phyloP scores from a whole-genome alignment of 1,284 basidiomycete species.

The Irpex sp. region DNA sequence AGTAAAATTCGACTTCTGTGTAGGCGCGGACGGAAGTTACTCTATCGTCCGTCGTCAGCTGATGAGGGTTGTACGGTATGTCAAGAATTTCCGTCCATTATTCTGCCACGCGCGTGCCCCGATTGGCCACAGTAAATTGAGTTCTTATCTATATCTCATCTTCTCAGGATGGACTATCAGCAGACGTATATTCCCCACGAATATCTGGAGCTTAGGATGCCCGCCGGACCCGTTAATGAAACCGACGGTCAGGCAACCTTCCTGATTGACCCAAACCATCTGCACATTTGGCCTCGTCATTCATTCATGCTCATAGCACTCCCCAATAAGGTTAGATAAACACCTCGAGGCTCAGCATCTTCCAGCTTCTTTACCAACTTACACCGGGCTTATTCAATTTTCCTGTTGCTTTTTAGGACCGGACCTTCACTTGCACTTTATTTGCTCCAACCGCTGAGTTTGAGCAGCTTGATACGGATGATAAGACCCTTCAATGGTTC shows the following conservation, averaged over 20 bases:
- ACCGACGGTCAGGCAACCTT: constrained; percentile 62
- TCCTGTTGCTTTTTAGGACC: constrained; percentile 51
- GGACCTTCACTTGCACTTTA: constrained; percentile 86
- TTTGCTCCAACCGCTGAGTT: constrained; percentile 87
- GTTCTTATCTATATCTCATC: constrained; percentile 16
- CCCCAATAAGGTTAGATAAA: constrained; percentile 78
- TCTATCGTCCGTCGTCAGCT: constrained; percentile 82
- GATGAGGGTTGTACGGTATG: constrained; percentile 86
- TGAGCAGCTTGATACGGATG: constrained; percentile 58
- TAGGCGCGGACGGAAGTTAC: constrained; percentile 90
- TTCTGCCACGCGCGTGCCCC: constrained; percentile 9
- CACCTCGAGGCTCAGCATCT: constrained; percentile 11
- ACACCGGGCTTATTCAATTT: constrained; percentile 18
- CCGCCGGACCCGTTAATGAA: constrained; percentile 58
- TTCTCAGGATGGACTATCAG: constrained; percentile 83
- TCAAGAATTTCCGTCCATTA: constrained; percentile 27
- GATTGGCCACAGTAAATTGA: constrained; percentile 2
- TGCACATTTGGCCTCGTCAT: constrained; percentile 99
- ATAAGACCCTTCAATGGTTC: constrained; percentile 77
- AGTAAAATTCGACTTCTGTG: constrained; percentile 74
- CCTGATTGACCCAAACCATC: constrained; percentile 88
- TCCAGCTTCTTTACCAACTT: constrained; percentile 19
- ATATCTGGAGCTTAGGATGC: constrained; percentile 96
- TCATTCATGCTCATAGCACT: constrained; percentile 99
- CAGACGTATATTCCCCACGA: constrained; percentile 95